A percentile compares a stretch with the other conserved stretches of the same genome.
Conservation (phyloP, 345 rosid genomes). For the Excoecaria agallocha region DNA sequence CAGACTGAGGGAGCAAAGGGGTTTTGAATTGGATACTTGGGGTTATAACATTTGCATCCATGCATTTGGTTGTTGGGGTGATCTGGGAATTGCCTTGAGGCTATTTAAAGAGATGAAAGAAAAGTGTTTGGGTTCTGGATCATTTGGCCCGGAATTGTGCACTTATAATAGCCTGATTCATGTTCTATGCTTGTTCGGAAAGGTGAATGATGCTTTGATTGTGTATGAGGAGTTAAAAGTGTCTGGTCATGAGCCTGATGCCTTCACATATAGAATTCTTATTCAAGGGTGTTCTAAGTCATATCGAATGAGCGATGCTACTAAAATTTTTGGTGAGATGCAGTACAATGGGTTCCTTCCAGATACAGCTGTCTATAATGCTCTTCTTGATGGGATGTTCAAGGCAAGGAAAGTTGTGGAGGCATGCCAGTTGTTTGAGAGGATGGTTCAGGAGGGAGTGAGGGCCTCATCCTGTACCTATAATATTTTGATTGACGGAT, state of each 20-base stretch:
- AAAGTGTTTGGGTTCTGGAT: constrained; percentile 37
- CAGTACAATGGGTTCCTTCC: constrained; percentile 66
- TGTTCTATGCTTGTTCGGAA: constrained; percentile 66
- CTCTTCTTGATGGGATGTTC: constrained; percentile 70
- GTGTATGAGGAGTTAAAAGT: constrained; percentile 75
- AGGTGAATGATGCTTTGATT: constrained; percentile 64
- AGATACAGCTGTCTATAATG: constrained; percentile 58
- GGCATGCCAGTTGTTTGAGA: constrained; percentile 82
- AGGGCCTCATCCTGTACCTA: constrained; percentile 83
- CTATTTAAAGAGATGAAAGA: constrained; percentile 82
- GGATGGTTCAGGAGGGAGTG: constrained; percentile 80
- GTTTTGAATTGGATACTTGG: constrained; percentile 59
- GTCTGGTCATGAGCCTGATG: constrained; percentile 87
- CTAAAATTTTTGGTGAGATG: constrained; percentile 63
- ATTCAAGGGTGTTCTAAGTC: constrained; percentile 80
- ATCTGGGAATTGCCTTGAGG: constrained; percentile 53
- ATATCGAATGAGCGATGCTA: constrained; percentile 64
- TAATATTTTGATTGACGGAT: constrained; percentile 81
- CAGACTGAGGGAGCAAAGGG: constrained; percentile 40
- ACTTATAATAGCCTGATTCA: constrained; percentile 86
- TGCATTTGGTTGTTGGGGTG: constrained; percentile 86
- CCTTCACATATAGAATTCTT: constrained; percentile 59
- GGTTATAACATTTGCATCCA: constrained; percentile 84
- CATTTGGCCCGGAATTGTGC: constrained; percentile 64
- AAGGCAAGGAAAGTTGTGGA: constrained; percentile 77